A percentile compares a stretch with the other conserved stretches of the same genome.
Evolutionary conservation across 1,139 yeast species (phyloP).

Genomic region (Debaryomyces subglobosus): DNA sequence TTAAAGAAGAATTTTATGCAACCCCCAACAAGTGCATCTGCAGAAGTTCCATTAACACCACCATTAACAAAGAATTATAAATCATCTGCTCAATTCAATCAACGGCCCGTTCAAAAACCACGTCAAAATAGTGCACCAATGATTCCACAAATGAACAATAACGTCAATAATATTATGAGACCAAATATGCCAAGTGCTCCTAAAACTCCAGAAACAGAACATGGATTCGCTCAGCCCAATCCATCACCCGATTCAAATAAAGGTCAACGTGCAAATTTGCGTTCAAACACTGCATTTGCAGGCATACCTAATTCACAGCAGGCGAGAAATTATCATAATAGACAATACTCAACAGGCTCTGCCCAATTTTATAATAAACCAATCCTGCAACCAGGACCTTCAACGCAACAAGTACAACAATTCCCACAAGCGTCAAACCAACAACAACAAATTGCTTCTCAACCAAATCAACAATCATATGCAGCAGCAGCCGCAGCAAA

Average conservation of each 20-base stretch:
- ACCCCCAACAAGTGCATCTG: slow-evolving; percentile 4
- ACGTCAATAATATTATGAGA: slow-evolving; percentile 1
- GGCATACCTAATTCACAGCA: slow-evolving; percentile 4
- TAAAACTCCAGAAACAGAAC: slow-evolving; percentile 8
- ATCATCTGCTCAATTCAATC: slow-evolving; percentile 11
- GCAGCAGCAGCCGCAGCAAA: slow-evolving; percentile 3
- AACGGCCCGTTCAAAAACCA: slow-evolving; percentile 10
- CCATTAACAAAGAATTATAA: slow-evolving; percentile 8
- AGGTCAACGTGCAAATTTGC: slow-evolving; percentile 12
- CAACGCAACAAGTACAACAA: not conserved
- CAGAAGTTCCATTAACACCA: slow-evolving; percentile 8
- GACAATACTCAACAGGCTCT: slow-evolving; percentile 5
- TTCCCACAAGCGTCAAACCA: not conserved
- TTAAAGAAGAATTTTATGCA: slow-evolving; percentile 24
- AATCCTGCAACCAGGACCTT: not conserved
- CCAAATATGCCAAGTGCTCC: not conserved
- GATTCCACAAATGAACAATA: slow-evolving; percentile 1
- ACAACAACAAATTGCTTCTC: not conserved
- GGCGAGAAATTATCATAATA: not conserved
- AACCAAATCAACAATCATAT: not conserved
- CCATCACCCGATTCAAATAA: not conserved
- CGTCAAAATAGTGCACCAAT: slow-evolving; percentile 11
- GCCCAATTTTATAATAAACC: slow-evolving; percentile 1
- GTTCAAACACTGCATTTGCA: slow-evolving; percentile 17
- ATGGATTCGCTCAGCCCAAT: slow-evolving; percentile 3